Conservation (phyloP, 306 rosid genomes). For the cucumber (Cucumis sativus) region Cucumber_9930_V3 NC_026661.2:21797001-21797500, state of each 20-base stretch:
- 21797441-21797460: not conserved
- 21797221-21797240: not conserved
- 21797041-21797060: conserved; percentile 35
- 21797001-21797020: not conserved
- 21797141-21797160: not conserved
- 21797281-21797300: not conserved
- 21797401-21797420: not conserved
- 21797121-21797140: conserved; percentile 39
- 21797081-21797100: conserved; percentile 87
- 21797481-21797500: not conserved
- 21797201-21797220: not conserved
- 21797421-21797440: not conserved
- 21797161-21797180: not conserved
- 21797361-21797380: not conserved
- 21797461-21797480: not conserved
- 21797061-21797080: conserved; percentile 60
- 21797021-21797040: not conserved
- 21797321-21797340: not conserved
- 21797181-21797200: not conserved
- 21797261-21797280: not conserved
- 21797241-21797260: not conserved
- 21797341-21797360: not conserved
- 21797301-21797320: not conserved
- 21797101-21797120: conserved; percentile 67
- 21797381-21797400: not conserved